phyloP scores from a whole-genome alignment of 2,329 filamentous ascomycete species.

The Verruconis gallopava region DNA sequence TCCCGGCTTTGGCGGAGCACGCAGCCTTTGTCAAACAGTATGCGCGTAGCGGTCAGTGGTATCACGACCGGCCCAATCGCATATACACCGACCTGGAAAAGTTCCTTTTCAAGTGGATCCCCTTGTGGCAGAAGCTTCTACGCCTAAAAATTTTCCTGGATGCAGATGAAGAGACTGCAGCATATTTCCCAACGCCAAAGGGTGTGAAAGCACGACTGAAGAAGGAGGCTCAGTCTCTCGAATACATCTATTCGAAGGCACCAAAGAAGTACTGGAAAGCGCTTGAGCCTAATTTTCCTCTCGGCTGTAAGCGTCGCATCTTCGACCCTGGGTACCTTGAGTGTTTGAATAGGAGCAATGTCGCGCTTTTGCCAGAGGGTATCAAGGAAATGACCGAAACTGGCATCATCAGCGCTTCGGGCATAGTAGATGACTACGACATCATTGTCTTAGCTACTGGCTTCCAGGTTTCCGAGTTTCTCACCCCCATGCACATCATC shows the following conservation, averaged over 20 bases:
- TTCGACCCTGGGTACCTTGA: constrained; percentile 43
- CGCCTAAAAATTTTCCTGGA: constrained; percentile 28
- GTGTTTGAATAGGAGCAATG: constrained; percentile 29
- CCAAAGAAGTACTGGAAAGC: constrained; percentile 49
- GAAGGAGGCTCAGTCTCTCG: constrained; percentile 29
- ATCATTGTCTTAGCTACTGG: constrained; percentile 34
- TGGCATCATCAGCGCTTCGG: constrained; percentile 29
- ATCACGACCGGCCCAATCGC: constrained; percentile 28
- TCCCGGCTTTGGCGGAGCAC: constrained; percentile 40
- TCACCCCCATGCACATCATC: constrained; percentile 32
- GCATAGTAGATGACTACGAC: constrained; percentile 26
- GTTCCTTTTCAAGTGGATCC: constrained; percentile 34
- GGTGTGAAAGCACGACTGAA: constrained; percentile 24
- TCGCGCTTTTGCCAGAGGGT: constrained; percentile 22
- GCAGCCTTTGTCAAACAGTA: constrained; percentile 43
- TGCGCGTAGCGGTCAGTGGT: constrained; percentile 44
- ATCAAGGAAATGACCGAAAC: constrained; percentile 24
- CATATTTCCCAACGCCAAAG: constrained; percentile 25
- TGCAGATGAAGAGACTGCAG: constrained; percentile 22
- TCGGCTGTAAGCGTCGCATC: constrained; percentile 51
- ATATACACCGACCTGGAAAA: constrained; percentile 36
- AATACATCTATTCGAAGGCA: constrained; percentile 34
- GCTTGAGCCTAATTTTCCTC: constrained; percentile 46
- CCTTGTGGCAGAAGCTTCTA: constrained; percentile 34
- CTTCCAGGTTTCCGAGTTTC: constrained; percentile 32